Percentiles rank a stretch among this genome's conserved stretches.
These are phyloP conservation scores for Thraustotheca clavata DNA, from an alignment of 352 stramenopile species.

Conservation along the genomic window DNA sequence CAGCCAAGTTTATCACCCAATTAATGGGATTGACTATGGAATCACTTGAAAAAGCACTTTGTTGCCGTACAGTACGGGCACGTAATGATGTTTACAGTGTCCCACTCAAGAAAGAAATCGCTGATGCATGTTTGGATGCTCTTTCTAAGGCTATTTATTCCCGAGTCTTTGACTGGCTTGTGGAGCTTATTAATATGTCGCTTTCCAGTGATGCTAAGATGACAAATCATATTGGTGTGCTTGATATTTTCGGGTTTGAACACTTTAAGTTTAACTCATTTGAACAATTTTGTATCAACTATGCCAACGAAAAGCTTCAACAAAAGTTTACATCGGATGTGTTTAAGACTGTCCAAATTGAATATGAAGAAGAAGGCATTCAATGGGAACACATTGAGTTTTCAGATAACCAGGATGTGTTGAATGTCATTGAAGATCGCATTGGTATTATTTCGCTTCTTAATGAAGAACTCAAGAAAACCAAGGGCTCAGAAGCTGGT, in stretches of 20 bases:
- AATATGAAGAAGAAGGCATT: constrained; percentile 88
- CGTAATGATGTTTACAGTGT: constrained; percentile 45
- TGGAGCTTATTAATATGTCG: constrained; percentile 87
- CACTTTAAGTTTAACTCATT: constrained; percentile 95
- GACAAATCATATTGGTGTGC: constrained; percentile 87
- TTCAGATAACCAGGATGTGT: constrained; percentile 84
- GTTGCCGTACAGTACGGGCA: constrained; percentile 80
- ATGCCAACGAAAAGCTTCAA: constrained; percentile 75
- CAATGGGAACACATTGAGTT: constrained; percentile 91
- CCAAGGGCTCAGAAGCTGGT: constrained; percentile 64
- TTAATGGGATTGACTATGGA: constrained; percentile 88
- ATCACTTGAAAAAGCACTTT: constrained; percentile 88
- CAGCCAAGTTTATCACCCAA: constrained; percentile 44
- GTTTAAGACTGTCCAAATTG: constrained; percentile 83
- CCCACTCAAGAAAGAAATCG: constrained; percentile 44
- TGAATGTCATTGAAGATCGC: constrained; percentile 80
- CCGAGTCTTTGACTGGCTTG: constrained; percentile 90
- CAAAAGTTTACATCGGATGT: constrained; percentile 88
- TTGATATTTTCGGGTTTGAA: constrained; percentile 99
- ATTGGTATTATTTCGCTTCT: constrained; percentile 84
- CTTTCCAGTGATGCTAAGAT: constrained; percentile 70
- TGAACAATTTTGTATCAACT: constrained; percentile 81
- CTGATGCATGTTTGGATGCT: constrained; percentile 76
- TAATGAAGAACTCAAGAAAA: constrained; percentile 84
- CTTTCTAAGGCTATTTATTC: constrained; percentile 92